These are phyloP conservation scores for Globisporangium splendens DNA, from an alignment of 352 stramenopile species.

Conservation along the genomic window DNA sequence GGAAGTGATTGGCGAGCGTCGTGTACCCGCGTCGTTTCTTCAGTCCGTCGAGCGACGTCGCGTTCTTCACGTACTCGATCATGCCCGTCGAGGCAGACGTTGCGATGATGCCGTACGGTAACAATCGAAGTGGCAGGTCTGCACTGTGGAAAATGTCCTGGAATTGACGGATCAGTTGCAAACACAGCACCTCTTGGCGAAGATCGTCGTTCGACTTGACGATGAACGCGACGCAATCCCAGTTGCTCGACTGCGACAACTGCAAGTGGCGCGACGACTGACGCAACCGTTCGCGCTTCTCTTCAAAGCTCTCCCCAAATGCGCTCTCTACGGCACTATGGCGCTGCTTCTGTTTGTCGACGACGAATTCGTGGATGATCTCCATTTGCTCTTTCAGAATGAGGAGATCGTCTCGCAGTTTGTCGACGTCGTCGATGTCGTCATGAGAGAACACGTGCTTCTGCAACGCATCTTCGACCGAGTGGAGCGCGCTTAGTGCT, in stretches of 20 bases:
- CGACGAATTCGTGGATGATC: constrained; percentile 64
- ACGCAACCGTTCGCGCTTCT: constrained; percentile 67
- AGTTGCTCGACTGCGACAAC: constrained; percentile 26
- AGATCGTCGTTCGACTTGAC: constrained; percentile 99
- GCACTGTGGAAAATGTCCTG: constrained; percentile 95
- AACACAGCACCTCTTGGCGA: constrained; percentile 96
- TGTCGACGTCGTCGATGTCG: constrained; percentile 22
- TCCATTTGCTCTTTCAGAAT: constrained; percentile 68
- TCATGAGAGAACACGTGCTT: constrained; percentile 47
- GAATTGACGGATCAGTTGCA: constrained; percentile 96
- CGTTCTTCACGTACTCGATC: constrained; percentile 97
- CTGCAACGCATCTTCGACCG: constrained; percentile 52
- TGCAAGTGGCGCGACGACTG: constrained; percentile 43
- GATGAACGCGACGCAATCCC: constrained; percentile 91
- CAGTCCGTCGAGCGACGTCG: constrained; percentile 95
- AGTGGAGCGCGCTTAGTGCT: constrained; percentile 48
- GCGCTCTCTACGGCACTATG: constrained; percentile 67
- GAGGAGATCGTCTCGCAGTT: constrained; percentile 45
- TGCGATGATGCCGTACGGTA: constrained; percentile 96
- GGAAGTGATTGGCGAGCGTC: constrained; percentile 89
- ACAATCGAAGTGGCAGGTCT: constrained; percentile 92
- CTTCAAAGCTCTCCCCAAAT: constrained; percentile 83
- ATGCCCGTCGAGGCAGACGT: constrained; percentile 94
- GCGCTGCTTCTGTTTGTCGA: constrained; percentile 57
- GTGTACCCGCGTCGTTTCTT: constrained; percentile 90